Base-by-base conservation (phyloP, 179 eudicot genomes). In the Camellia oleifera region DNA sequence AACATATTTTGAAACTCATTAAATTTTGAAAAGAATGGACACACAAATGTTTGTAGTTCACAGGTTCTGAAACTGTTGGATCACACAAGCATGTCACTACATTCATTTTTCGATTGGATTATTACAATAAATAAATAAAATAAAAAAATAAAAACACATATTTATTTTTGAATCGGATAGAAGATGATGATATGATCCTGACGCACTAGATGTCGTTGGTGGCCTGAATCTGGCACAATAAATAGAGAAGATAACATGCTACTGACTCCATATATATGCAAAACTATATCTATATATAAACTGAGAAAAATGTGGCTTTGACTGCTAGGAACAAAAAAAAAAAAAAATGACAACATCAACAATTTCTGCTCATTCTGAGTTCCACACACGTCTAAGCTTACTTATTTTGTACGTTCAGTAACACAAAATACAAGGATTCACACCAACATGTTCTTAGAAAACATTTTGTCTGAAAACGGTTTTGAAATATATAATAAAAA, bases 351-450 rank as follows among this genome's bases (percentile, higher is more conserved):
- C 40, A 32, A 1, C 40, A 69, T 7, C 53, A 45, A 42, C 72
- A 45, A 5, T 14, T 17, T 50, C 53, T 44, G 53, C 53, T 17
- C 20, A 17, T 44, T n/a, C 0, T 44, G 7, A 42, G 32, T 50
- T 71, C 75, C 50, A 60, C 58, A 20, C 56, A 70, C 46, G 75
- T 71, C 75, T 71, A 10, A 71, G 5, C 58, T 32, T 32, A 32
- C 23, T 69, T 10, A 11, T 10, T 69, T 10, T 44, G 7, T 2
- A 44, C 44, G 6, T 3, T 9, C 8, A 11, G 6, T 1, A 18
- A 18, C 40, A 48, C 40, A 50, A 71, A 71, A 20, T 46, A 46
- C 18, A 71, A n/a, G 7, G 14, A 71, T 48, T 50, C 58, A 18
- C 40, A 71, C 7, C 2, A 9, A 71, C 4, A 53, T 13, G 58